Conservation (phyloP, 2,329 filamentous ascomycete species). For the Epichloe typhina region DNA sequence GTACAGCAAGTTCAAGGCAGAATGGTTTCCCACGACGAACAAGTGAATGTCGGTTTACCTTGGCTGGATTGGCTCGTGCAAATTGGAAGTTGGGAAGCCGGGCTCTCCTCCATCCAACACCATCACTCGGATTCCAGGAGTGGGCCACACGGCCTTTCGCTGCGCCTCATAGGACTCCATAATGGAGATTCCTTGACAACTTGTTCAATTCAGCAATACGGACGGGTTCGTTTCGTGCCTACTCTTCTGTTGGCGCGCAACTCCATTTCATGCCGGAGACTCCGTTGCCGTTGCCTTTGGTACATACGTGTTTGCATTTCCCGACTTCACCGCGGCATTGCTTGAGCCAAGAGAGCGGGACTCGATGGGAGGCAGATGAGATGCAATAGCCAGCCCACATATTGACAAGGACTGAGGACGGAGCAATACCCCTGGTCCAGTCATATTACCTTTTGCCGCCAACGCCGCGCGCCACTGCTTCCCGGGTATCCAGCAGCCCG, state of each 20-base stretch:
- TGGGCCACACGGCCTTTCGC: too few species aligned
- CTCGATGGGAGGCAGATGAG: background rate
- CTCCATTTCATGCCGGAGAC: background rate
- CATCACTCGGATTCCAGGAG: too few species aligned
- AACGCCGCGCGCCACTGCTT: background rate
- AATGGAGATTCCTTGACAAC: too few species aligned
- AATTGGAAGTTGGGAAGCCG: background rate
- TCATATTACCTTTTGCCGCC: conserved; percentile 3
- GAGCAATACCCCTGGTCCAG: background rate
- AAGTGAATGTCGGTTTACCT: background rate
- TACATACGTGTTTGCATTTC: background rate
- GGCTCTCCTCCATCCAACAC: background rate
- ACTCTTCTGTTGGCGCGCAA: background rate
- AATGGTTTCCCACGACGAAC: background rate
- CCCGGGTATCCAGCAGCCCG: conserved; percentile 5
- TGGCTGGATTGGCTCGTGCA: background rate
- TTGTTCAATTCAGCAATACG: background rate
- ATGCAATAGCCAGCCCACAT: background rate
- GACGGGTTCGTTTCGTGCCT: background rate
- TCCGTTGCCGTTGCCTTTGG: too few species aligned
- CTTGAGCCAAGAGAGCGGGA: background rate
- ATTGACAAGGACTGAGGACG: background rate
- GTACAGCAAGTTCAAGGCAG: background rate
- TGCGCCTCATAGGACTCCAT: too few species aligned
- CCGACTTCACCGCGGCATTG: background rate